Conservation (phyloP, 345 rosid genomes). For the Salix brachista region DNA sequence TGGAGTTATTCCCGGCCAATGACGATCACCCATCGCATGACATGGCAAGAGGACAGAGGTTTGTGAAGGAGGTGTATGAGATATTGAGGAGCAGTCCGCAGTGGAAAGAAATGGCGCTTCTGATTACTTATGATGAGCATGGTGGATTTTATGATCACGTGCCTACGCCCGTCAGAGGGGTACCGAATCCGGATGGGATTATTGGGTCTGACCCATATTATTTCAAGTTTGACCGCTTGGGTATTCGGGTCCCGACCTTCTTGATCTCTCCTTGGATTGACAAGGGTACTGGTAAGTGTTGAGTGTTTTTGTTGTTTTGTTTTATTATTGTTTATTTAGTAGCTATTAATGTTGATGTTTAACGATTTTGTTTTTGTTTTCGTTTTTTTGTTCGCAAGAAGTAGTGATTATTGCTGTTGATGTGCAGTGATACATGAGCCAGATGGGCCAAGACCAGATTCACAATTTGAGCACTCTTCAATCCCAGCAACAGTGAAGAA, state of each 20-base stretch:
- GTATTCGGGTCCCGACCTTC: slow-evolving; percentile 86
- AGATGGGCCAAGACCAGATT: slow-evolving; percentile 69
- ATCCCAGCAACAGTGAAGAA: slow-evolving; percentile 95
- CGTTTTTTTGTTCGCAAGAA: background rate
- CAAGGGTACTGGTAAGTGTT: slow-evolving; percentile 72
- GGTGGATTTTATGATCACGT: slow-evolving; percentile 99
- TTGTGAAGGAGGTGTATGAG: slow-evolving; percentile 95
- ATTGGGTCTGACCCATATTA: slow-evolving; percentile 87
- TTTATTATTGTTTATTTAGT: background rate
- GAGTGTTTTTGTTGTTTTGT: background rate
- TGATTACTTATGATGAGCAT: slow-evolving; percentile 92
- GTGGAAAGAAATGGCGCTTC: slow-evolving; percentile 90
- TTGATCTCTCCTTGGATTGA: slow-evolving; percentile 93
- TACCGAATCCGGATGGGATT: slow-evolving; percentile 92
- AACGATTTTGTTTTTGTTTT: background rate
- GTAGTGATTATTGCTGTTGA: background rate
- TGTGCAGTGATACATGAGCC: slow-evolving; percentile 79
- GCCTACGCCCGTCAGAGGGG: slow-evolving; percentile 72
- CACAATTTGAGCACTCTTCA: slow-evolving; percentile 92
- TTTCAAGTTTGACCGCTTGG: slow-evolving; percentile 83
- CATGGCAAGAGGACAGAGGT: slow-evolving; percentile 75
- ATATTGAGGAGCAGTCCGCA: slow-evolving; percentile 84
- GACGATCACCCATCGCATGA: slow-evolving; percentile 99
- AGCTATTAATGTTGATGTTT: background rate
- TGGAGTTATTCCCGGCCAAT: slow-evolving; percentile 63